phyloP scores from a whole-genome alignment of 2,329 filamentous ascomycete species.

The Venturia nashicola region DNA sequence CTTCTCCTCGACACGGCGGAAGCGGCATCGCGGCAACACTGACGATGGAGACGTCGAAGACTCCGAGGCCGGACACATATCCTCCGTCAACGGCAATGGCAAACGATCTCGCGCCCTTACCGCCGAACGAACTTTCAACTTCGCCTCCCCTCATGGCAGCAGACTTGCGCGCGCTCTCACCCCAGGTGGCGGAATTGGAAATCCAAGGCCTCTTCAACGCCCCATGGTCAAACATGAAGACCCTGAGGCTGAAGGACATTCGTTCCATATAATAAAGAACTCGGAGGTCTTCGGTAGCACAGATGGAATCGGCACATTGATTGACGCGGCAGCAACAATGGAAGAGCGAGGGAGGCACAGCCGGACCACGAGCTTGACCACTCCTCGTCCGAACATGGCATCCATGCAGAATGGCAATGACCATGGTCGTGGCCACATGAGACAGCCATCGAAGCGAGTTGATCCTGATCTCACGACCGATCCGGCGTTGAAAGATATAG shows the following conservation, averaged over 20 bases:
- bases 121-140: constrained; percentile 11
- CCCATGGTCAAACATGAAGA: neutral
- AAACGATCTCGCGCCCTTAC: neutral
- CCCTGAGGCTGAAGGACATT: constrained; percentile 1
- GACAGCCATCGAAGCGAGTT: neutral
- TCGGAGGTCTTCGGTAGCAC: neutral
- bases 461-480: neutral
- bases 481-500: neutral
- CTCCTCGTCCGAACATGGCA: neutral
- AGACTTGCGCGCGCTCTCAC: neutral
- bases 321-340: constrained; percentile 1
- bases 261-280: neutral
- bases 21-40: constrained; percentile 44
- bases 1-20: constrained; percentile 88
- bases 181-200: neutral
- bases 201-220: neutral
- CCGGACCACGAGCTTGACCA: neutral
- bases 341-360: neutral
- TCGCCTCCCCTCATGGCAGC: constrained; percentile 11
- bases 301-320: constrained; percentile 4
- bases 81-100: constrained; percentile 29
- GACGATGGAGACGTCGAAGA: constrained; percentile 29
- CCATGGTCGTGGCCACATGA: neutral
- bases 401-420: neutral
- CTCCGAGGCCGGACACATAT: constrained; percentile 58